phyloP scores from a whole-genome alignment of 305 asterid genomes.

The Caryopteris hybrid region DNA sequence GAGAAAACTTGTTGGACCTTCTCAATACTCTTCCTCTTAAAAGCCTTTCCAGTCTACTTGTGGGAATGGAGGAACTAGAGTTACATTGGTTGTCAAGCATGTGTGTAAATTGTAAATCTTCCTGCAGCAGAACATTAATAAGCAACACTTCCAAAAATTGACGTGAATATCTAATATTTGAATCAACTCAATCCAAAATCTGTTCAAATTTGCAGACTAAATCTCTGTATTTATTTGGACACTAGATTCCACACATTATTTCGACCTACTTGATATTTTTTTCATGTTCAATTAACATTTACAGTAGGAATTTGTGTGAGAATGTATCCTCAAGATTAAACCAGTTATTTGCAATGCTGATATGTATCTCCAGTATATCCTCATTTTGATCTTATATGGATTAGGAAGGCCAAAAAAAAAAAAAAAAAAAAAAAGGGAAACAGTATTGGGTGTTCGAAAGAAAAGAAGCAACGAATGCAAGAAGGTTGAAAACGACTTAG shows the following conservation, averaged over 20 bases:
- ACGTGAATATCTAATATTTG: background rate
- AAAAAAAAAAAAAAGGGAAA: background rate
- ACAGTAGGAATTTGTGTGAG: background rate
- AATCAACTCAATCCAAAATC: background rate
- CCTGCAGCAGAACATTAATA: slow-evolving; percentile 24
- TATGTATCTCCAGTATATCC: background rate
- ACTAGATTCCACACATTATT: background rate
- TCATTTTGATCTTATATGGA: background rate
- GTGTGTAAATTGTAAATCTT: slow-evolving; percentile 26
- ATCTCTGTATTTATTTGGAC: background rate
- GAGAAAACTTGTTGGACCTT: slow-evolving; percentile 47
- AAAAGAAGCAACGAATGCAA: background rate
- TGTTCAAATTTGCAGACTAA: slow-evolving; percentile 1
- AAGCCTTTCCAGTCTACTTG: slow-evolving; percentile 67
- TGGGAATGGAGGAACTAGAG: slow-evolving; percentile 35
- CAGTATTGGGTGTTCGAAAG: background rate
- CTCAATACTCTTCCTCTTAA: slow-evolving; percentile 73
- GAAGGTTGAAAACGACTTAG: background rate
- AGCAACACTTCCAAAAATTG: slow-evolving; percentile 9
- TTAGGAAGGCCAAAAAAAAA: background rate
- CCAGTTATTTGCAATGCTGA: background rate
- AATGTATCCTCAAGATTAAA: background rate
- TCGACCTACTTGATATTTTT: background rate
- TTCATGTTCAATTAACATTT: background rate
- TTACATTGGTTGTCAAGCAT: slow-evolving; percentile 36